Conservation (phyloP, 768 basidiomycete species). For the Porphyrellus cyaneotinctus region DNA sequence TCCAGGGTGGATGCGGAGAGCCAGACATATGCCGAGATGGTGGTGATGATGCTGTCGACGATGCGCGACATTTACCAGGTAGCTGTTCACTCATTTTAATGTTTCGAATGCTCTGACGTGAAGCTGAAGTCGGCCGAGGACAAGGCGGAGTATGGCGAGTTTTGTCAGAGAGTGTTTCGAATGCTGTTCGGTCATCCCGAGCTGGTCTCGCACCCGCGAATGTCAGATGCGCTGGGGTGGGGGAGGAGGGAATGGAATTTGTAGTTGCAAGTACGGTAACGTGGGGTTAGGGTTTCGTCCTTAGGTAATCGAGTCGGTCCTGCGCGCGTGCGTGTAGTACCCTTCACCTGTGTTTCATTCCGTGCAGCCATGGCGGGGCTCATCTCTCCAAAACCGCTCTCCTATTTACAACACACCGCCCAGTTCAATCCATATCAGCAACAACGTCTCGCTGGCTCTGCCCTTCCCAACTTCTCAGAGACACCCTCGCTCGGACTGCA, state of each 20-base stretch:
- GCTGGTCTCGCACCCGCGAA: slow-evolving; percentile 31
- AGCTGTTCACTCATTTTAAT: slow-evolving; percentile 4
- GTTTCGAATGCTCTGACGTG: slow-evolving; percentile 6
- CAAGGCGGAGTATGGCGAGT: slow-evolving; percentile 32
- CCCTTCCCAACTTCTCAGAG: slow-evolving; percentile 49
- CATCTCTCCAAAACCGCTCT: slow-evolving; percentile 57
- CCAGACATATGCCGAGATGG: slow-evolving; percentile 38
- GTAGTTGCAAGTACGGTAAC: background rate
- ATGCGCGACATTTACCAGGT: slow-evolving; percentile 51
- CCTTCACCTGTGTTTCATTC: slow-evolving; percentile 8
- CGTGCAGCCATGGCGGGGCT: slow-evolving; percentile 51
- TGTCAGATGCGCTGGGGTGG: slow-evolving; percentile 34
- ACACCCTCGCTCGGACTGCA: slow-evolving; percentile 56
- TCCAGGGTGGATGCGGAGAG: slow-evolving; percentile 32
- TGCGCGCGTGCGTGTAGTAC: background rate
- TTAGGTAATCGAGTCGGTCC: slow-evolving; percentile 22
- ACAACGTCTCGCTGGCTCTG: slow-evolving; percentile 31
- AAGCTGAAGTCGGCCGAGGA: slow-evolving; percentile 9
- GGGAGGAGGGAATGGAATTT: background rate
- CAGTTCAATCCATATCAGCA: slow-evolving; percentile 61
- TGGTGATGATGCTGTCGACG: slow-evolving; percentile 45
- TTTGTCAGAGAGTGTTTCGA: slow-evolving; percentile 33
- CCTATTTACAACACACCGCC: slow-evolving; percentile 59
- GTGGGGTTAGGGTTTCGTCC: slow-evolving; percentile 26
- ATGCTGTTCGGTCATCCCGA: slow-evolving; percentile 28